Evolutionary conservation across 164 flowering plant species (phyloP), one percentile per base, ranked within the genome.

Genomic region (Dillenia turbinata): DNA sequence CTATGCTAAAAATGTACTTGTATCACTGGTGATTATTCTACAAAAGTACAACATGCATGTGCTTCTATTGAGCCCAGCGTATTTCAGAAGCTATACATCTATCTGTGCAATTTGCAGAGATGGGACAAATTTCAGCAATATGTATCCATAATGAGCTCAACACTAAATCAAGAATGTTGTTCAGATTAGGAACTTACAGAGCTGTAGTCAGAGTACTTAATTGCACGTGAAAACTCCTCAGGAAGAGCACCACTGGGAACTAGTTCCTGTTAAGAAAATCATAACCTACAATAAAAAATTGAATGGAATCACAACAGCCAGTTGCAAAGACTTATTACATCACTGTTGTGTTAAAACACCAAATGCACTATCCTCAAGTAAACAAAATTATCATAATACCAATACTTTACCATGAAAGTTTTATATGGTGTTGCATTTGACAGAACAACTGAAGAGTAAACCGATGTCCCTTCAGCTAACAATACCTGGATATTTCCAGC

Each of bases 391-490:
- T 33, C 40, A 33, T 4, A 33, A 33, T 33, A 33, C 40, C 40
- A 33, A 4, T 5, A 47, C 0, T 17, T 76, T 81, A 90, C 98
- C 96, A 83, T 73, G 75, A 95, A 95, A 54, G 99, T 95, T 64
- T 65, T 81, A 62, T 88, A 81, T 49, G 99, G 90, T 14, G 99
- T 95, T 44, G 96, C 92, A 80, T 95, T 95, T 49, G 99, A 91
- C 70, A 95, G 68, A 65, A 95, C 92, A 76, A 78, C 73, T 49
- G 95, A 83, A 50, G 97, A 81, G 47, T 66, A 75, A 66, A 94
- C 82, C 46, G 48, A 15, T 47, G 90, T 76, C 49, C 96, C 97
- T 77, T 89, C 96, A 67, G 82, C 83, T 75, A 94, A 64, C 75
- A 83, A 61, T 46, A 92, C 90, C 98, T 93, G 59, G 49, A 72